These are phyloP conservation scores for Fagopyrum tataricum DNA, from an alignment of 148 eudicot genomes.

Conservation along the genomic window DNA sequence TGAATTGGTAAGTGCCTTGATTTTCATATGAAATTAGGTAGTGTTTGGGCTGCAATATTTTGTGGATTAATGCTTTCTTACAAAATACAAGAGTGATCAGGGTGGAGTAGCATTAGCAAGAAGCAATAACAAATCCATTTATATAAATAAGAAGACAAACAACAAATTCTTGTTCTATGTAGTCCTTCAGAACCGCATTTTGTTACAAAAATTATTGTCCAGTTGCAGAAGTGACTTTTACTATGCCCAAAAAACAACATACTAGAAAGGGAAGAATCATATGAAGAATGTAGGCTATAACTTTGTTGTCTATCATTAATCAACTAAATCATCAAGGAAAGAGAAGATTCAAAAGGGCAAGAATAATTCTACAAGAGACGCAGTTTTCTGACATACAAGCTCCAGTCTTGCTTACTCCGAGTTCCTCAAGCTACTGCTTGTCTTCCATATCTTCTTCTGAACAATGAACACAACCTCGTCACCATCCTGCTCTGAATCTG, in stretches of 20 bases:
- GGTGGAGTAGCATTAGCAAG: not conserved
- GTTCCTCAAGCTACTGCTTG: constrained; percentile 55
- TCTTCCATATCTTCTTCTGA: constrained; percentile 84
- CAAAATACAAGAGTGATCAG: too few species aligned
- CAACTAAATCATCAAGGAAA: not conserved
- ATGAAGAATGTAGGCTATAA: constrained; percentile 9
- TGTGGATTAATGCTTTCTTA: not conserved
- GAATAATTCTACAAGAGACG: constrained; percentile 3
- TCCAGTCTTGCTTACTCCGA: constrained; percentile 31
- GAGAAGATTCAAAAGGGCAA: not conserved
- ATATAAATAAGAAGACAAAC: constrained; percentile 10
- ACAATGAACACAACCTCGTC: constrained; percentile 59
- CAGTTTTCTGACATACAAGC: not conserved
- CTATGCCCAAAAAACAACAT: constrained; percentile 8
- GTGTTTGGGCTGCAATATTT: not conserved
- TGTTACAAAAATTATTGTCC: constrained; percentile 9
- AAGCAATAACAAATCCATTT: constrained; percentile 9
- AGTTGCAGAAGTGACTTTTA: constrained; percentile 4
- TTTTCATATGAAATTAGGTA: not conserved
- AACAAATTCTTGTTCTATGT: not conserved
- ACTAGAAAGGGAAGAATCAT: constrained; percentile 5
- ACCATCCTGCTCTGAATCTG: constrained; percentile 57
- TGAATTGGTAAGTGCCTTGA: too few species aligned
- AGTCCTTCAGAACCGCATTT: constrained; percentile 3
- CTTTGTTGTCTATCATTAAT: constrained; percentile 7